These are phyloP conservation scores for Allium cepa DNA, from an alignment of 106 monocot genomes.

Conservation along the genomic window DNA sequence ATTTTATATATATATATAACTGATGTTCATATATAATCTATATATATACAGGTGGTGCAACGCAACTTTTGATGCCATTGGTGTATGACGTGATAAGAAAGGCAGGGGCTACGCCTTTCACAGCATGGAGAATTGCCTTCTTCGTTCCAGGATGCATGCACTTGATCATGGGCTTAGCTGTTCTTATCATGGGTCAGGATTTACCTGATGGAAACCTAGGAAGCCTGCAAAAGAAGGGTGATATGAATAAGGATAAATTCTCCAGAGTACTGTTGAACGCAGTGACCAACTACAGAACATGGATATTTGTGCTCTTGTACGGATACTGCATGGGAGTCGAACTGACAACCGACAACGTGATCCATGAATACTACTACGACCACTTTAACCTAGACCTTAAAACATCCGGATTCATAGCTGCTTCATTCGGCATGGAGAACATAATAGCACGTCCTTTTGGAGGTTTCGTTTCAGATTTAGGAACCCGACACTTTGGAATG, in stretches of 20 bases:
- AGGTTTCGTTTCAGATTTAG: neutral
- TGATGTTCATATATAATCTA: too few relatives aligned
- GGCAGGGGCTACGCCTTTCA: slow-evolving; percentile 21
- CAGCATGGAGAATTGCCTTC: slow-evolving; percentile 34
- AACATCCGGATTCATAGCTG: slow-evolving; percentile 4
- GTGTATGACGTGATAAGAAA: slow-evolving; percentile 21
- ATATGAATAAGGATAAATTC: slow-evolving; percentile 29
- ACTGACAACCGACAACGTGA: slow-evolving; percentile 8
- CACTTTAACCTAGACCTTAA: slow-evolving; percentile 3
- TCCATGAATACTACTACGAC: slow-evolving; percentile 11
- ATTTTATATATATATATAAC: too few relatives aligned
- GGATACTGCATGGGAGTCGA: slow-evolving; percentile 7
- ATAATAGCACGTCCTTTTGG: neutral
- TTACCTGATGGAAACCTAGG: slow-evolving; percentile 30
- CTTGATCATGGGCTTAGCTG: slow-evolving; percentile 4
- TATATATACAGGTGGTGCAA: slow-evolving; percentile 12
- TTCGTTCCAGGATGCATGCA: slow-evolving; percentile 41
- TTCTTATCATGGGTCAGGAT: slow-evolving; percentile 29
- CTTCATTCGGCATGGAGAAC: slow-evolving; percentile 6
- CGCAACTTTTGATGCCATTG: slow-evolving; percentile 42
- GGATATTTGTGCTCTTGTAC: slow-evolving; percentile 2
- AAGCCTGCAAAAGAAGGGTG: slow-evolving; percentile 16
- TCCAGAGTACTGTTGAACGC: slow-evolving; percentile 10
- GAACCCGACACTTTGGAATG: slow-evolving; percentile 4
- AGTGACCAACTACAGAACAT: neutral